A percentile compares a stretch with the other conserved stretches of the same genome.
These are phyloP conservation scores for Auricularia cornea DNA, from an alignment of 768 basidiomycete species.

Conservation along the genomic window DNA sequence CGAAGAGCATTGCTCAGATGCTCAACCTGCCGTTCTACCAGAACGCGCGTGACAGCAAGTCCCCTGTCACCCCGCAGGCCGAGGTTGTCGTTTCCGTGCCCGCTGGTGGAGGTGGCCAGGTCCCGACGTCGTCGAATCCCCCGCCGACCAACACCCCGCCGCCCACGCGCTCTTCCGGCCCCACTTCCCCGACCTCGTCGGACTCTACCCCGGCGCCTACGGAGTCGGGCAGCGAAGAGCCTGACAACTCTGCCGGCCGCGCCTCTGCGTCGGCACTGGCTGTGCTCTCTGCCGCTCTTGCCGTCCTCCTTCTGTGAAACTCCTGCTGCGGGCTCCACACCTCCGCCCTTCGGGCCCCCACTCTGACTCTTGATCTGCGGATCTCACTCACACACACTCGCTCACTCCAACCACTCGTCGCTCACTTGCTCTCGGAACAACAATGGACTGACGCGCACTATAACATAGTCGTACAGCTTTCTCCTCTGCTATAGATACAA, in stretches of 20 bases:
- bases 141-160: background rate
- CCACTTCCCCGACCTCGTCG: too few species aligned
- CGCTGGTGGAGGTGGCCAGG: background rate
- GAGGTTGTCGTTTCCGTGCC: background rate
- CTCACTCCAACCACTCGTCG: background rate
- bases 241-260: too few species aligned
- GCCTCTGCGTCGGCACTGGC: background rate
- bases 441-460: too few species aligned
- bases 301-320: background rate
- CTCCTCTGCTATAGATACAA: too few species aligned
- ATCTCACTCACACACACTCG: background rate
- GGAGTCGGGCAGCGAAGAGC: too few species aligned
- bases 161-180: background rate
- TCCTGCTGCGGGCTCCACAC: background rate
- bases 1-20: conserved; percentile 41
- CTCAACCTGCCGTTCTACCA: background rate
- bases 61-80: background rate
- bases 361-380: background rate
- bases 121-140: background rate
- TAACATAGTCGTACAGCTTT: too few species aligned
- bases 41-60: background rate
- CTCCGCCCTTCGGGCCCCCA: background rate
- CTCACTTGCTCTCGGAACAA: background rate
- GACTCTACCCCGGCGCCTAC: too few species aligned
- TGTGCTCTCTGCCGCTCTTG: background rate